Base-by-base conservation (phyloP, 495 filamentous ascomycete species). In the Collariella sp. region DNA sequence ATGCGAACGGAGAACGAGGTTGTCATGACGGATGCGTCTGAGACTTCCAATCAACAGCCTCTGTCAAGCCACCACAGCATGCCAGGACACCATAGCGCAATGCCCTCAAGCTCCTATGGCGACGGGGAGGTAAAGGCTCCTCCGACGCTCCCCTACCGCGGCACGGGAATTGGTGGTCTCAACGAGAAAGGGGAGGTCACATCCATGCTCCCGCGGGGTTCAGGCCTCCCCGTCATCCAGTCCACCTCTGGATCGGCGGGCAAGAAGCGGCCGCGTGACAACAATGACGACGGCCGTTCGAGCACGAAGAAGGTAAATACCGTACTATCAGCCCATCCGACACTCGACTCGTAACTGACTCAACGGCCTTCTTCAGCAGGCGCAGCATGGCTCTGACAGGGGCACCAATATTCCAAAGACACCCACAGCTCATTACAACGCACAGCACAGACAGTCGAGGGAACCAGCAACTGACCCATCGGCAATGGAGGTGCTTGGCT, bases 241-340 rank as follows among this genome's bases (percentile, higher is more conserved):
- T 49, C 57, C 4, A 62, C 51, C 33, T 18, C 43, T 19, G 50
- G 41, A 18, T 47, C 59, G 7, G 50, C 36, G 16, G 55, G 29
- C 2, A 69, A 66, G 57, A 70, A 68, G 67, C 51, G 67, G 34
- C 23, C 55, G 16, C 52, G 55, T 10, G 67, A 70, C 36, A 42
- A 34, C 26, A 34, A 42, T 20, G 57, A 60, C 18, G 60, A 59
- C 3, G 50, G 45, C 7, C 55, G 48, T 3, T 34, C 56, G 0
- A 33, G n/a, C 29, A 55, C 58, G 15, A 70, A 70, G 46, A 67
- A 64, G 50, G 66, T 65, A 56, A 36, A 56, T 59, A 2, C 12
- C 16, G 29, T n/a, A 16, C 22, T n/a, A 16, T 15, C 1, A 22
- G 7, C 12, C 16, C 38, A 31, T 20, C 7, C 16, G 1, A 15